A percentile compares a stretch with the other conserved stretches of the same genome.
Evolutionary conservation across 148 eudicot species (phyloP).

Genomic region (Persicaria maculosa): DNA sequence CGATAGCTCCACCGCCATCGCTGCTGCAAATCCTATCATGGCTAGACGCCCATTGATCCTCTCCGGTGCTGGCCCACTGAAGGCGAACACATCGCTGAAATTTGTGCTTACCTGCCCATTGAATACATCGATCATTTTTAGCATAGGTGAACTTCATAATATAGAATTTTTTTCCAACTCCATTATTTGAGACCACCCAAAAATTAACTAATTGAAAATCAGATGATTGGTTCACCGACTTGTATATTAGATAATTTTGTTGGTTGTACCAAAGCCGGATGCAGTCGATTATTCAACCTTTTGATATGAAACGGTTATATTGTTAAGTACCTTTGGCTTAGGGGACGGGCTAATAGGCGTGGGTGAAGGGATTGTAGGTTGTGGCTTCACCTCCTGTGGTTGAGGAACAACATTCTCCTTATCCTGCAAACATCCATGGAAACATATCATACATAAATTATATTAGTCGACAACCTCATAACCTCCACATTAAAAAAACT

Average conservation of each 20-base stretch:
- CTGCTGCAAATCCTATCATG: constrained; percentile 77
- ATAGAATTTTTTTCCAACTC: neutral
- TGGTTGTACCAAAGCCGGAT: too few species aligned
- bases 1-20: constrained; percentile 53
- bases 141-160: too few species aligned
- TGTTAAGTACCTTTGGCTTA: constrained; percentile 21
- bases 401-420: constrained; percentile 14
- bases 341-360: constrained; percentile 17
- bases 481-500: too few species aligned
- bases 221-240: too few species aligned
- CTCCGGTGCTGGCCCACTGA: constrained; percentile 87
- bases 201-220: too few species aligned
- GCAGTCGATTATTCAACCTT: too few species aligned
- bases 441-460: neutral
- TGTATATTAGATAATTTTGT: too few species aligned
- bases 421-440: neutral
- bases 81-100: constrained; percentile 53
- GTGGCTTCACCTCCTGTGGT: neutral
- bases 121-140: neutral
- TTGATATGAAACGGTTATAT: neutral
- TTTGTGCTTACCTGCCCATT: constrained; percentile 47
- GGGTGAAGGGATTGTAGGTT: neutral
- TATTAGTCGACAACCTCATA: too few species aligned
- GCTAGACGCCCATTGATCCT: constrained; percentile 88
- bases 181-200: too few species aligned